Conservation (phyloP, 2,329 filamentous ascomycete species). For the Alternaria postmessia region DNA sequence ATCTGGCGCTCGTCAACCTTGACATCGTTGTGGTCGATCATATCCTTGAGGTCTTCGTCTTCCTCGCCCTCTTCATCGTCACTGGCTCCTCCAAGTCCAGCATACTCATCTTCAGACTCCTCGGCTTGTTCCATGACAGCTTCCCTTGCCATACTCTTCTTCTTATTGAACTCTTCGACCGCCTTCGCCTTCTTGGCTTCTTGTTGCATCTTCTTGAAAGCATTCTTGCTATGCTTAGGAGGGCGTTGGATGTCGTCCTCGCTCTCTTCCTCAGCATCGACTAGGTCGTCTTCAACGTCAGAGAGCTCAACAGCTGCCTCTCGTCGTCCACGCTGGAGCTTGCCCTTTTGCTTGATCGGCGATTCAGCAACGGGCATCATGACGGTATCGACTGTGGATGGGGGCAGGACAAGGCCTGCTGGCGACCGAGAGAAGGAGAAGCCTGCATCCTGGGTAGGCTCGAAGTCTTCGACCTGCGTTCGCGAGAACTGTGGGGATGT, state of each 20-base stretch:
- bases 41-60: constrained; percentile 77
- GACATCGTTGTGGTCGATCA: constrained; percentile 85
- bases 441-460: constrained; percentile 82
- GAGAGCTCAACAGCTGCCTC: constrained; percentile 52
- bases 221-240: constrained; percentile 56
- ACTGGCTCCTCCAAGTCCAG: constrained; percentile 86
- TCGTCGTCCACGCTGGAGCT: constrained; percentile 58
- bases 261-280: constrained; percentile 27
- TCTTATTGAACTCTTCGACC: constrained; percentile 73
- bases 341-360: constrained; percentile 69
- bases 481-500: constrained; percentile 45
- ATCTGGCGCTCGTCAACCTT: constrained; percentile 81
- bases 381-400: constrained; percentile 76
- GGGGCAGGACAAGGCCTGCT: constrained; percentile 68
- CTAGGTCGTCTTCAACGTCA: constrained; percentile 56
- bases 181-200: constrained; percentile 64
- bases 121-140: constrained; percentile 92
- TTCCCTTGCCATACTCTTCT: constrained; percentile 84
- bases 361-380: constrained; percentile 67
- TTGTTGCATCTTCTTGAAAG: constrained; percentile 76
- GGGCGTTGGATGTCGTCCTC: constrained; percentile 41
- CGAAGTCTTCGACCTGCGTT: constrained; percentile 74
- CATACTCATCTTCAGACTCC: constrained; percentile 98
- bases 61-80: constrained; percentile 84
- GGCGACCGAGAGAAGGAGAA: constrained; percentile 75